Percentiles rank a stretch among this genome's conserved stretches.
These are phyloP conservation scores for Setaria viridis DNA, from an alignment of 202 grass and related monocot species.

Conservation along the genomic window DNA sequence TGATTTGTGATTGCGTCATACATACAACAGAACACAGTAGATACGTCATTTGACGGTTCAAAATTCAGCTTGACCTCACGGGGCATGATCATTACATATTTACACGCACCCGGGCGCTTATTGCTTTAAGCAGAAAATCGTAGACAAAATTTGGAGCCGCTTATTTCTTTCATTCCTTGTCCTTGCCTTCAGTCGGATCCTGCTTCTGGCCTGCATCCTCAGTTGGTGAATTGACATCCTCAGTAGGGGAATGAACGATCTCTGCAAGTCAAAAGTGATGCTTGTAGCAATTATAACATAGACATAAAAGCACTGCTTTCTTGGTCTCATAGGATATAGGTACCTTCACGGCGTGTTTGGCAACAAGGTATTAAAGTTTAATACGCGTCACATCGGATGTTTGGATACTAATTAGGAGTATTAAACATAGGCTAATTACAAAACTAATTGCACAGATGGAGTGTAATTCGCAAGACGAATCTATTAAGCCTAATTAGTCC, in stretches of 20 bases:
- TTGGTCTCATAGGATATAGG: neutral
- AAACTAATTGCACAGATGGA: no score
- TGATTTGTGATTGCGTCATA: neutral
- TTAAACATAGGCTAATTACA: no score
- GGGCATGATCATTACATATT: slow-evolving; percentile 4
- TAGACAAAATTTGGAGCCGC: slow-evolving; percentile 13
- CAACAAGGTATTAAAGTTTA: no score
- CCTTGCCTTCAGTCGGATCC: slow-evolving; percentile 41
- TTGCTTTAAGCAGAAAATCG: slow-evolving; percentile 21
- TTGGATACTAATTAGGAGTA: no score
- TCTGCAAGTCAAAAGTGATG: slow-evolving; percentile 35
- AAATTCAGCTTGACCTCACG: slow-evolving; percentile 20
- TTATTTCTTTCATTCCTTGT: slow-evolving; percentile 30
- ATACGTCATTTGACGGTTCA: neutral
- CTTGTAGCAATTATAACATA: neutral
- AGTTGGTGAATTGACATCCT: slow-evolving; percentile 31
- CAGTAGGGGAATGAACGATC: slow-evolving; percentile 38
- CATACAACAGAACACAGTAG: neutral
- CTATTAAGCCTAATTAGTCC: no score
- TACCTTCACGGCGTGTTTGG: slow-evolving; percentile 52
- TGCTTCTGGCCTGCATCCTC: slow-evolving; percentile 33
- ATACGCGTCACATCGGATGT: no score
- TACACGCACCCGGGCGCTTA: neutral
- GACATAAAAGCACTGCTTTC: neutral
- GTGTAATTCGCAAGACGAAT: no score